phyloP scores from a whole-genome alignment of 1,284 basidiomycete genomes.

The Abortiporus biennis region DNA sequence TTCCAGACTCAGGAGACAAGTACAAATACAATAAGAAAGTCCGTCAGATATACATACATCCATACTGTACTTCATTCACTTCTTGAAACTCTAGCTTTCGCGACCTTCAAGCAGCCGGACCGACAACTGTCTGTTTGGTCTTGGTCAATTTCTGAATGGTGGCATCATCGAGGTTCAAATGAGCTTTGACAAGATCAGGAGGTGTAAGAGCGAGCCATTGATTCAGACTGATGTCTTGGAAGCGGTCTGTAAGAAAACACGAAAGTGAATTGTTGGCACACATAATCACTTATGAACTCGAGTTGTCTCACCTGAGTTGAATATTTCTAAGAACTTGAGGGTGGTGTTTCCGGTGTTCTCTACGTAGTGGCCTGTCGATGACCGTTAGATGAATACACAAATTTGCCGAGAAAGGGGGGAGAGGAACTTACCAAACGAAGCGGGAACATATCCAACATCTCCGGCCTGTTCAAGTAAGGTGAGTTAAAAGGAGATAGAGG shows the following conservation, averaged over 20 bases:
- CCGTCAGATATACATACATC: no score
- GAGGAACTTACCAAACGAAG: constrained; percentile 37
- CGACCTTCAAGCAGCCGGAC: no score
- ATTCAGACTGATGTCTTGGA: constrained; percentile 55
- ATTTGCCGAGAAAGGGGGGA: no score
- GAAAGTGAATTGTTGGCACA: not conserved
- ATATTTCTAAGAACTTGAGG: constrained; percentile 56
- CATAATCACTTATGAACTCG: not conserved
- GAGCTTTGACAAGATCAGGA: constrained; percentile 56
- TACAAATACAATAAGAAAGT: no score
- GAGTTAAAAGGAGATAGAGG: no score
- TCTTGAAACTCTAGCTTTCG: no score
- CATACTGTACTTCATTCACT: no score
- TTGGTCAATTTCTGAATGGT: constrained; percentile 46
- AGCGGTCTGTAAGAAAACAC: constrained; percentile 30
- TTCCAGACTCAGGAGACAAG: no score
- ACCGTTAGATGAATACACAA: no score
- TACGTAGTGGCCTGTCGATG: constrained; percentile 56
- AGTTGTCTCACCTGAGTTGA: constrained; percentile 40
- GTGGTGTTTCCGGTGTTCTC: constrained; percentile 65
- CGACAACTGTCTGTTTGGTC: no score
- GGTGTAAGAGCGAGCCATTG: constrained; percentile 67
- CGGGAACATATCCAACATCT: constrained; percentile 35
- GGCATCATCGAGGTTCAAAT: constrained; percentile 46
- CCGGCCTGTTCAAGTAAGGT: no score